phyloP scores from a whole-genome alignment of 2,329 filamentous ascomycete genomes.

The Phoma sp. region DNA sequence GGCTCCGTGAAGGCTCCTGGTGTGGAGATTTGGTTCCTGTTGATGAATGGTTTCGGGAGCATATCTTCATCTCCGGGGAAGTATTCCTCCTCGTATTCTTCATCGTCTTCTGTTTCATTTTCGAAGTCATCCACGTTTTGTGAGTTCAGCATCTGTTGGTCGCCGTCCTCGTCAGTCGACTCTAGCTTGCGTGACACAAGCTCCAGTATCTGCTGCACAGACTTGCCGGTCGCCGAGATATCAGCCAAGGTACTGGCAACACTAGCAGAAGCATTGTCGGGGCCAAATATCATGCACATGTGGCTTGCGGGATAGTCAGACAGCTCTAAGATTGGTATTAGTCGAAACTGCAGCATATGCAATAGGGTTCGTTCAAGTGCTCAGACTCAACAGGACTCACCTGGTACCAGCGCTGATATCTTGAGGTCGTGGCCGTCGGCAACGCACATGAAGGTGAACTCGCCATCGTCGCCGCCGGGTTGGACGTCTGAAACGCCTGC shows the following conservation, averaged over 20 bases:
- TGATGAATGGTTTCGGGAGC: constrained; percentile 38
- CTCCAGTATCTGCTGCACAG: constrained; percentile 58
- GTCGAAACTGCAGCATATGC: neutral
- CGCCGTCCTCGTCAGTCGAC: constrained; percentile 51
- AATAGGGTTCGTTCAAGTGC: no score
- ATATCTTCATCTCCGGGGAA: constrained; percentile 51
- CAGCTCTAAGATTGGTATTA: constrained; percentile 54
- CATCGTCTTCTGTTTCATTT: constrained; percentile 45
- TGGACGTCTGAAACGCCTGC: constrained; percentile 62
- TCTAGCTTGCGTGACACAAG: constrained; percentile 51
- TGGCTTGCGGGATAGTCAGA: constrained; percentile 67
- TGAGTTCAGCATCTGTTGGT: constrained; percentile 53
- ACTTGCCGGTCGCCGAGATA: constrained; percentile 56
- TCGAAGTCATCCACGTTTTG: constrained; percentile 43
- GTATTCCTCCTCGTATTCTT: constrained; percentile 38
- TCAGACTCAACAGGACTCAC: constrained; percentile 18
- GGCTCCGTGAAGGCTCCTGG: constrained; percentile 26
- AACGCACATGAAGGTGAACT: constrained; percentile 66
- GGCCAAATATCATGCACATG: constrained; percentile 64
- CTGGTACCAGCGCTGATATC: constrained; percentile 50
- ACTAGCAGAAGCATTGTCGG: constrained; percentile 54
- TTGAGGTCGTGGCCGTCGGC: constrained; percentile 40
- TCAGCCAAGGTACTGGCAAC: constrained; percentile 55
- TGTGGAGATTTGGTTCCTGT: neutral
- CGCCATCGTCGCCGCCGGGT: constrained; percentile 74